phyloP scores from a whole-genome alignment of 2,329 filamentous ascomycete genomes.

The Phialophora expanda region DNA sequence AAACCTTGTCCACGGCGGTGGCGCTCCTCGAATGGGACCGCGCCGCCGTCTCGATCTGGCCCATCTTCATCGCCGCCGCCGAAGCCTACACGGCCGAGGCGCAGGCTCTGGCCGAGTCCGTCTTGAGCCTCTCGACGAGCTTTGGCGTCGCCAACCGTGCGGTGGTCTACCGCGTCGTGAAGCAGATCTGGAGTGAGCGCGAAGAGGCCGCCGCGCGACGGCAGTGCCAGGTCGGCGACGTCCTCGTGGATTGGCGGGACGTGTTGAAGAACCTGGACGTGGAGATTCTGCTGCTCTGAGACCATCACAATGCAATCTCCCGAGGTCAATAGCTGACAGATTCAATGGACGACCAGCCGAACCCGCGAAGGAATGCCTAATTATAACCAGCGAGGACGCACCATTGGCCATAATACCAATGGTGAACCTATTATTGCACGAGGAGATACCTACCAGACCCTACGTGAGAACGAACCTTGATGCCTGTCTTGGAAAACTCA shows the following conservation, averaged over 20 bases:
- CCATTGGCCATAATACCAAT: constrained; percentile 56
- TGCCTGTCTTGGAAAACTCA: neutral
- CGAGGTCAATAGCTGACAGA: constrained; percentile 7
- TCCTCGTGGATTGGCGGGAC: constrained; percentile 20
- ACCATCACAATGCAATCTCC: constrained; percentile 7
- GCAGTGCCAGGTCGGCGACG: constrained; percentile 15
- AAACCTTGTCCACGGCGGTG: constrained; percentile 13
- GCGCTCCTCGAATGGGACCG: constrained; percentile 19
- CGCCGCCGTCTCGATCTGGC: constrained; percentile 28
- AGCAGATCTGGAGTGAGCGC: constrained; percentile 21
- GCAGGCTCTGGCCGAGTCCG: constrained; percentile 22
- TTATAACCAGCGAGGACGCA: constrained; percentile 53
- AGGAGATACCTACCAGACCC: constrained; percentile 43
- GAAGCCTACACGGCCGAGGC: constrained; percentile 24
- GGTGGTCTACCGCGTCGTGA: constrained; percentile 23
- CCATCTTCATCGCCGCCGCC: constrained; percentile 27
- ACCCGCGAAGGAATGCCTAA: constrained; percentile 13
- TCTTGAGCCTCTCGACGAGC: constrained; percentile 21
- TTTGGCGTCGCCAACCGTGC: constrained; percentile 21
- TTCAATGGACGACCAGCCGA: constrained; percentile 5
- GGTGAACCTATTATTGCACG: constrained; percentile 48
- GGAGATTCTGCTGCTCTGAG: constrained; percentile 22
- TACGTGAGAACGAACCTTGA: neutral
- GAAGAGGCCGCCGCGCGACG: constrained; percentile 17
- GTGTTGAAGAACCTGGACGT: constrained; percentile 20